phyloP scores from a whole-genome alignment of 345 rosid genomes.

The Rhodomyrtus tomentosa region DNA sequence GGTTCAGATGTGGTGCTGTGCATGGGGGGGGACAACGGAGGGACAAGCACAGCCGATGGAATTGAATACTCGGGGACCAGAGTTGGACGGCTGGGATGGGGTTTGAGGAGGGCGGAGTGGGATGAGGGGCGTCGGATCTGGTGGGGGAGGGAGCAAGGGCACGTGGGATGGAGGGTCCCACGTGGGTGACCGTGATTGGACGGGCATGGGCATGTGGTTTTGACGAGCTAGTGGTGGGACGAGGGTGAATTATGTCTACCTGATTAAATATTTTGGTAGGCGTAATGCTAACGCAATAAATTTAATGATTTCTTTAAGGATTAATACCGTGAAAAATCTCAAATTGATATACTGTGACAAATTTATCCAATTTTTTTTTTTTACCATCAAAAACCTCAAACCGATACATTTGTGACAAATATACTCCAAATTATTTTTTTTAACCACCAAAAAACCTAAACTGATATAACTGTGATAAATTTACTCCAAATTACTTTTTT shows the following conservation, averaged over 20 bases:
- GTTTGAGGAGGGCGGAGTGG: background rate
- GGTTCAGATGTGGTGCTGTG: conserved; percentile 14
- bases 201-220: background rate
- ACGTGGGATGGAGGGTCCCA: conserved; percentile 20
- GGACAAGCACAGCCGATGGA: conserved; percentile 24
- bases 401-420: too few relatives aligned
- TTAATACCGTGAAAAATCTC: too few relatives aligned
- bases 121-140: conserved; percentile 21
- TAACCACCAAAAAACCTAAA: too few relatives aligned
- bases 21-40: conserved; percentile 28
- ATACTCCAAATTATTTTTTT: too few relatives aligned
- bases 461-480: too few relatives aligned
- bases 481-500: too few relatives aligned
- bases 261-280: background rate
- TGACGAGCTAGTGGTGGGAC: background rate
- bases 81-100: conserved; percentile 15
- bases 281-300: background rate
- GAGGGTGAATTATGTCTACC: background rate
- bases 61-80: conserved; percentile 21
- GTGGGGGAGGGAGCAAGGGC: conserved; percentile 4
- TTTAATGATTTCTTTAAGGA: background rate
- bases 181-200: conserved; percentile 5
- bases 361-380: too few relatives aligned
- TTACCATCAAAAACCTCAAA: too few relatives aligned
- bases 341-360: too few relatives aligned